Percentiles rank a stretch among this genome's conserved stretches.
Conservation (phyloP, 2,329 filamentous ascomycete species). For the Escovopsis sp. region DNA sequence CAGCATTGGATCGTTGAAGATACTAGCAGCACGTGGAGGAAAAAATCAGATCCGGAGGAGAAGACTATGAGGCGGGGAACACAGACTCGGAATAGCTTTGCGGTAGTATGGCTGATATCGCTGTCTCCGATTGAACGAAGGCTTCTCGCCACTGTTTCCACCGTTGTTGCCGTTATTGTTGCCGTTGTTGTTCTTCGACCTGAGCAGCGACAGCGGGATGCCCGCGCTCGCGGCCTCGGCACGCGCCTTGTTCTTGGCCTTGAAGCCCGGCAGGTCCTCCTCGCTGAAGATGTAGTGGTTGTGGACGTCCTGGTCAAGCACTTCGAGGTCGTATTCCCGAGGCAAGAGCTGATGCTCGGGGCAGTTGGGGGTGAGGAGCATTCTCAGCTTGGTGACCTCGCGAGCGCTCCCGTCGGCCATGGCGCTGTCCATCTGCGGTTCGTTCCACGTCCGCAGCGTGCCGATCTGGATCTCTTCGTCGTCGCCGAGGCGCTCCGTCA, state of each 20-base stretch:
- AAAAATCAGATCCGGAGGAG: neutral
- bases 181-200: slow-evolving; percentile 9
- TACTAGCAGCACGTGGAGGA: neutral
- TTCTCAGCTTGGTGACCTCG: slow-evolving; percentile 29
- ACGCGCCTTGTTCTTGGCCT: slow-evolving; percentile 34
- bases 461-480: slow-evolving; percentile 73
- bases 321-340: slow-evolving; percentile 72
- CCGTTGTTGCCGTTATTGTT: neutral
- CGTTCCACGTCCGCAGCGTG: slow-evolving; percentile 48
- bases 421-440: slow-evolving; percentile 34
- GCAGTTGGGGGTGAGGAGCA: slow-evolving; percentile 52
- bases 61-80: neutral
- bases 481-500: slow-evolving; percentile 48
- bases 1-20: slow-evolving; percentile 6
- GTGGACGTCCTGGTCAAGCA: slow-evolving; percentile 46
- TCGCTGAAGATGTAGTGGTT: slow-evolving; percentile 92
- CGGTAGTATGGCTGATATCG: slow-evolving; percentile 47
- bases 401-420: slow-evolving; percentile 26
- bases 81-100: slow-evolving; percentile 62
- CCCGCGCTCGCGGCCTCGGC: slow-evolving; percentile 42
- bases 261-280: slow-evolving; percentile 58
- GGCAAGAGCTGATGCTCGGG: slow-evolving; percentile 61
- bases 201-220: slow-evolving; percentile 42
- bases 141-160: slow-evolving; percentile 19
- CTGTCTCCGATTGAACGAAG: slow-evolving; percentile 28